phyloP scores from a whole-genome alignment of 345 rosid genomes.

The Rhodomyrtus tomentosa region DNA sequence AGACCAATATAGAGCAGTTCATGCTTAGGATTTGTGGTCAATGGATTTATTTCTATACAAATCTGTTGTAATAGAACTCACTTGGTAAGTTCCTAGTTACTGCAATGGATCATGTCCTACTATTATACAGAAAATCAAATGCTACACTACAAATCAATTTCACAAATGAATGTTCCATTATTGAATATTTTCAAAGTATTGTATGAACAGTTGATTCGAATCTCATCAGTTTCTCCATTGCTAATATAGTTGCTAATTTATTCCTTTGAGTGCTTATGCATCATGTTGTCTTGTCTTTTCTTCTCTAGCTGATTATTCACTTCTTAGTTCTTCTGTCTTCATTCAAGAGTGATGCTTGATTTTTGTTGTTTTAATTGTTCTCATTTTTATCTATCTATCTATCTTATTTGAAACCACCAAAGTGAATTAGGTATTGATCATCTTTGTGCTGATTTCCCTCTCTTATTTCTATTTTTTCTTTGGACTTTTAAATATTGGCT shows the following conservation, averaged over 20 bases:
- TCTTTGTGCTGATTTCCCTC: background rate
- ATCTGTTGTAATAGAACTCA: background rate
- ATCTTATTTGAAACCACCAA: background rate
- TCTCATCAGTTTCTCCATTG: background rate
- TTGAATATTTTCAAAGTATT: background rate
- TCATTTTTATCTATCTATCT: background rate
- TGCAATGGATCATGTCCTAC: background rate
- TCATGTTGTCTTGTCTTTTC: background rate
- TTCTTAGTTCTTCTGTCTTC: background rate
- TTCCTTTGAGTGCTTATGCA: background rate
- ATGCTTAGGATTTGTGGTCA: background rate
- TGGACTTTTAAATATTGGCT: background rate
- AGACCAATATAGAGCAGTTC: background rate
- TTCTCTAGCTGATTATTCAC: background rate
- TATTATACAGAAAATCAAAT: background rate
- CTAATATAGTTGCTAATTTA: background rate
- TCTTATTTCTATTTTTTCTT: background rate
- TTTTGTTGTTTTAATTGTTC: background rate
- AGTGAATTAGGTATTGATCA: background rate
- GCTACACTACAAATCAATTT: background rate
- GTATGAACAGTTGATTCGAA: background rate
- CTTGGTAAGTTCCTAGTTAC: background rate
- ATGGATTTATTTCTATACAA: background rate
- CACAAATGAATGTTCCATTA: background rate
- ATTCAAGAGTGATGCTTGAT: background rate